These are phyloP conservation scores for Stemphylium lycopersici DNA, from an alignment of 2,329 filamentous ascomycete genomes.

Conservation along the genomic window DNA sequence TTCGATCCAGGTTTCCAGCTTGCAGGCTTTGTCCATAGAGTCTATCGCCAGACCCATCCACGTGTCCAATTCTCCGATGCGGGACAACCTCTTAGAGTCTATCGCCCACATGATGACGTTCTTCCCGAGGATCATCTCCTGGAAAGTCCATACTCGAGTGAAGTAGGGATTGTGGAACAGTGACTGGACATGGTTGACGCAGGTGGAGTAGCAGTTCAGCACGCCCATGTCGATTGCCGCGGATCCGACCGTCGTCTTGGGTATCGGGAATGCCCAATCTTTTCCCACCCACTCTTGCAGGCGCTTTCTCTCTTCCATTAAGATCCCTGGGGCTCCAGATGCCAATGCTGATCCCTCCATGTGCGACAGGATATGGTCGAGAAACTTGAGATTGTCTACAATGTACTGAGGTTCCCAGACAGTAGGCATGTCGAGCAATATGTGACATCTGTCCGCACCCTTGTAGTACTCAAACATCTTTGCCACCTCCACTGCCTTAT, in stretches of 20 bases:
- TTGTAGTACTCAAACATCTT: constrained; percentile 14
- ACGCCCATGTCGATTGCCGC: constrained; percentile 10
- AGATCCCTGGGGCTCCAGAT: constrained; percentile 1
- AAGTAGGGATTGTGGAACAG: constrained; percentile 9
- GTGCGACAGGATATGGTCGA: constrained; percentile 6
- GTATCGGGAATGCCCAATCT: constrained; percentile 3
- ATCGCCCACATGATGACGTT: constrained; percentile 12
- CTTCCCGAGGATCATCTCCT: constrained; percentile 13
- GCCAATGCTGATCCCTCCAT: constrained; percentile 8
- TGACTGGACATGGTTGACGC: constrained; percentile 6
- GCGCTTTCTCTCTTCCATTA: neutral
- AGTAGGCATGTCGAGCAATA: constrained; percentile 7
- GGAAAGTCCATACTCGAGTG: constrained; percentile 8
- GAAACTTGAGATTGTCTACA: constrained; percentile 9
- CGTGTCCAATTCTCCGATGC: constrained; percentile 6
- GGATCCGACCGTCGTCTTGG: constrained; percentile 1
- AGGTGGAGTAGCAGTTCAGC: constrained; percentile 9
- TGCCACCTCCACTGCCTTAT: constrained; percentile 2
- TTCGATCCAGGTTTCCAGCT: neutral
- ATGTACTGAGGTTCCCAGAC: constrained; percentile 10
- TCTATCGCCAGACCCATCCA: constrained; percentile 9
- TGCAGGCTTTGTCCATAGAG: constrained; percentile 5
- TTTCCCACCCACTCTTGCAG: neutral
- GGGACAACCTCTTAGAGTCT: neutral
- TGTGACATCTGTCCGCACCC: constrained; percentile 1